Conservation (phyloP, 2,329 filamentous ascomycete genomes). For the Diplodia corticola region DNA sequence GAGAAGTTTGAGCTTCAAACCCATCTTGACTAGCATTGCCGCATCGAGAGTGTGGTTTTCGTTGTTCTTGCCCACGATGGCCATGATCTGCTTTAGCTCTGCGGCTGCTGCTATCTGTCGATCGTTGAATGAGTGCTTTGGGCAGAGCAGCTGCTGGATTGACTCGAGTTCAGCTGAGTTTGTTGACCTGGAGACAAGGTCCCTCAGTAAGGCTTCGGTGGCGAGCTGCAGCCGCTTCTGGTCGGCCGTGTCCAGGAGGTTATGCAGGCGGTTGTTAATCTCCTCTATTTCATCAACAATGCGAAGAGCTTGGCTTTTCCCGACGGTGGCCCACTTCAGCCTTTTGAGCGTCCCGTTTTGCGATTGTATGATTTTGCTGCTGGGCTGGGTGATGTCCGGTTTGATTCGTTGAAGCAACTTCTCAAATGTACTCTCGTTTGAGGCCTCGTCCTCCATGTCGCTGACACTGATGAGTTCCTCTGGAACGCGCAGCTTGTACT, state of each 20-base stretch:
- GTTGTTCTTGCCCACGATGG: not conserved
- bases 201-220: not conserved
- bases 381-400: not conserved
- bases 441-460: too few species aligned
- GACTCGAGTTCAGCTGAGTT: not conserved
- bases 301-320: not conserved
- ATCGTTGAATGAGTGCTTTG: not conserved
- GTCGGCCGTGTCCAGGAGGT: constrained; percentile 1
- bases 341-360: not conserved
- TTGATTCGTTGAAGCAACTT: not conserved
- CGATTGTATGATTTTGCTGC: not conserved
- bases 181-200: not conserved
- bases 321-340: constrained; percentile 12
- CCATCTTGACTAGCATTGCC: not conserved
- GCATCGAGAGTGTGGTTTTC: not conserved
- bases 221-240: not conserved
- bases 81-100: constrained; percentile 4
- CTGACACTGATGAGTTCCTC: not conserved
- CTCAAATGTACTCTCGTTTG: not conserved
- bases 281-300: not conserved
- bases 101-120: not conserved
- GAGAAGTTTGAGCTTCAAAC: not conserved
- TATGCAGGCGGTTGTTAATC: not conserved
- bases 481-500: not conserved
- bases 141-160: not conserved